These are phyloP conservation scores for Penicillium janthinellum DNA, from an alignment of 2,329 filamentous ascomycete species.

Conservation along the genomic window DNA sequence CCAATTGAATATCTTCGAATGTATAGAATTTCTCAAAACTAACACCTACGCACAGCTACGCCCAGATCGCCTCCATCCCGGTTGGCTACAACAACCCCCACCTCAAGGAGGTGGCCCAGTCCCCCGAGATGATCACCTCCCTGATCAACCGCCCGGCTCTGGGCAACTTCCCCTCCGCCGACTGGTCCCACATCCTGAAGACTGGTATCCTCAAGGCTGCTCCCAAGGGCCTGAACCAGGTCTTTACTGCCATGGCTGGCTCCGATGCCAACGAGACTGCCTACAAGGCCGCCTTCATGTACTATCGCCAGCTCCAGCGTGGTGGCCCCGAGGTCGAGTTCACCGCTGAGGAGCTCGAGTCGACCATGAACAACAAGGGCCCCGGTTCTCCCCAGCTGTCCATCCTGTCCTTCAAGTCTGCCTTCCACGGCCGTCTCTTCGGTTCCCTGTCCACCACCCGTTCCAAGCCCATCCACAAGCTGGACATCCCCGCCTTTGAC, in stretches of 20 bases:
- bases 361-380: slow-evolving; percentile 76
- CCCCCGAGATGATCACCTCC: slow-evolving; percentile 75
- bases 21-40: slow-evolving; percentile 3
- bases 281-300: slow-evolving; percentile 96
- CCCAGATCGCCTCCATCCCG: slow-evolving; percentile 90
- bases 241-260: slow-evolving; percentile 86
- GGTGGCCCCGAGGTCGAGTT: slow-evolving; percentile 78
- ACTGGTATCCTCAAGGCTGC: slow-evolving; percentile 79
- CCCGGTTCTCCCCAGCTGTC: slow-evolving; percentile 78
- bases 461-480: slow-evolving; percentile 91
- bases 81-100: slow-evolving; percentile 89
- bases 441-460: slow-evolving; percentile 85
- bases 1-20: not conserved
- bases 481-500: slow-evolving; percentile 92
- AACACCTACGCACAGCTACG: slow-evolving; percentile 58
- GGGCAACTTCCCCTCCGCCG: slow-evolving; percentile 84
- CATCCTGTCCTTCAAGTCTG: slow-evolving; percentile 85
- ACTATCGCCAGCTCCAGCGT: slow-evolving; percentile 77
- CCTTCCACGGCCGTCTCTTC: slow-evolving; percentile 89
- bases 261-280: slow-evolving; percentile 93
- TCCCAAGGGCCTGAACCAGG: slow-evolving; percentile 80
- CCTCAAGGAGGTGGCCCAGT: slow-evolving; percentile 69
- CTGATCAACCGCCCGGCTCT: slow-evolving; percentile 87
- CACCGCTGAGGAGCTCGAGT: slow-evolving; percentile 71
- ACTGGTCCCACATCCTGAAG: slow-evolving; percentile 79